These are phyloP conservation scores for Xerocomus nothofagi DNA, from an alignment of 1,284 basidiomycete species.

Conservation along the genomic window DNA sequence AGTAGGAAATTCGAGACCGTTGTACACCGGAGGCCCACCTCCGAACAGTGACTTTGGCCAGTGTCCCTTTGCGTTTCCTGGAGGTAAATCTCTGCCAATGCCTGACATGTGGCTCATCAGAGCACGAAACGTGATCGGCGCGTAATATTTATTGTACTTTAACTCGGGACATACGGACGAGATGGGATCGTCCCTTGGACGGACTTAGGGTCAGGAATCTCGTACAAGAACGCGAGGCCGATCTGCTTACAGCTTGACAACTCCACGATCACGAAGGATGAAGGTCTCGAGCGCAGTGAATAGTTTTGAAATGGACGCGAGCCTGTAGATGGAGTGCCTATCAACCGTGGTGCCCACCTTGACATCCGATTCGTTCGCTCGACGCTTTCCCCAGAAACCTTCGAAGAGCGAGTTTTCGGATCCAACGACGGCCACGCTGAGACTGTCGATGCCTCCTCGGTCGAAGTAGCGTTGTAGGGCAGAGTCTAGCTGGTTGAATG, in stretches of 20 bases:
- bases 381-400: constrained; percentile 29
- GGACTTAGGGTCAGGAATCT: not conserved
- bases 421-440: constrained; percentile 31
- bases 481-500: constrained; percentile 11
- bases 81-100: constrained; percentile 47
- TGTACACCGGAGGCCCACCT: constrained; percentile 29
- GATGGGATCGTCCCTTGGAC: constrained; percentile 23
- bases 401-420: constrained; percentile 31
- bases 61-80: constrained; percentile 34
- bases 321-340: constrained; percentile 46
- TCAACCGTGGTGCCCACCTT: constrained; percentile 24
- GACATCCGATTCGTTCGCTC: constrained; percentile 44
- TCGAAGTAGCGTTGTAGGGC: constrained; percentile 15
- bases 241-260: constrained; percentile 40
- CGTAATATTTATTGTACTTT: constrained; percentile 21
- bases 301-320: constrained; percentile 51
- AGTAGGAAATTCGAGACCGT: constrained; percentile 33
- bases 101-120: constrained; percentile 50
- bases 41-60: constrained; percentile 39
- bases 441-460: constrained; percentile 23
- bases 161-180: constrained; percentile 27
- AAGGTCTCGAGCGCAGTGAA: constrained; percentile 47
- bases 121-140: constrained; percentile 45
- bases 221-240: not conserved
- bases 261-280: constrained; percentile 45